Evolutionary conservation across 163 green algal species (phyloP).

Genomic region (Scenedesmus sp.): DNA sequence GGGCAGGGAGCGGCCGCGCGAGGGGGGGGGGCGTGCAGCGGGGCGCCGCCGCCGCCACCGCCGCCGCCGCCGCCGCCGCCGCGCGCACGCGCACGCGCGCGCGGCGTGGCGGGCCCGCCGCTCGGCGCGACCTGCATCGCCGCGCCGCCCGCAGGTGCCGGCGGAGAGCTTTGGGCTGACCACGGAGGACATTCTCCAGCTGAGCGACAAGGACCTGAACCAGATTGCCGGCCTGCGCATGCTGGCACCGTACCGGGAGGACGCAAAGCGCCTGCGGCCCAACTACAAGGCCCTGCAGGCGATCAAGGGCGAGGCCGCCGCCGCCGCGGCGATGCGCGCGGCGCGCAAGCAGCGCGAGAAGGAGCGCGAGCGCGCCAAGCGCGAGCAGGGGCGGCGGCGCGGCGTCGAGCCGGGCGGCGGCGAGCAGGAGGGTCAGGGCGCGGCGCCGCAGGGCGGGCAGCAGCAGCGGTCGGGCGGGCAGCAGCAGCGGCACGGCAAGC

Average conservation of each 20-base stretch:
- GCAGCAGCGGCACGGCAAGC: background rate
- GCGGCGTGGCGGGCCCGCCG: too few relatives aligned
- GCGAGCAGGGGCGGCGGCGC: background rate
- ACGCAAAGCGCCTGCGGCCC: constrained; percentile 56
- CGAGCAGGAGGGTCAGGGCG: background rate
- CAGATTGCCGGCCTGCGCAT: constrained; percentile 88
- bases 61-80: too few relatives aligned
- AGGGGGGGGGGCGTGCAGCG: background rate
- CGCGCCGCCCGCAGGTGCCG: constrained; percentile 54
- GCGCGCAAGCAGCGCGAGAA: constrained; percentile 40
- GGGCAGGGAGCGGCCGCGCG: too few relatives aligned
- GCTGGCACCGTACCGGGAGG: constrained; percentile 90
- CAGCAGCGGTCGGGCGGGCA: background rate
- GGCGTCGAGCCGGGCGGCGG: constrained; percentile 1
- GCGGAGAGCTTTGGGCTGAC: constrained; percentile 81
- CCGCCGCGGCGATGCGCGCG: constrained; percentile 3
- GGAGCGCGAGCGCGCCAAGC: background rate
- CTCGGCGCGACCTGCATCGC: too few relatives aligned
- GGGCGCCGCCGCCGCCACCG: background rate
- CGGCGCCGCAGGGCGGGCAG: background rate
- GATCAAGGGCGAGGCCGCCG: constrained; percentile 52
- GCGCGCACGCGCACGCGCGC: too few relatives aligned
- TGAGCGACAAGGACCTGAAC: constrained; percentile 87
- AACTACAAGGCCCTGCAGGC: constrained; percentile 74
- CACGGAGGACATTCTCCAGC: constrained; percentile 81